These are phyloP conservation scores for Sinapis alba DNA, from an alignment of 441 rosid genomes.

Conservation along the genomic window DNA sequence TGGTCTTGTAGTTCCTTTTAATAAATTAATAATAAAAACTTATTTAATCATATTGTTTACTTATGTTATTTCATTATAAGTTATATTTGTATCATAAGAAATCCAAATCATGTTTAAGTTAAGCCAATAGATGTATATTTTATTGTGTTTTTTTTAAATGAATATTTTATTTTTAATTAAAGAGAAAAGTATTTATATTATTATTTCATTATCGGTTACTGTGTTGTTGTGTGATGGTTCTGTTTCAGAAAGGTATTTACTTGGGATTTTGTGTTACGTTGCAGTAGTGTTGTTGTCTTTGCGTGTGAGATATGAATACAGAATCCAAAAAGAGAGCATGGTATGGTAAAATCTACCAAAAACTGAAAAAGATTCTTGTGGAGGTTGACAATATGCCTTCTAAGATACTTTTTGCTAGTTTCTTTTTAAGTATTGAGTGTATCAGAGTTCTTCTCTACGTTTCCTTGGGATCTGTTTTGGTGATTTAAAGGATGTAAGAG, in stretches of 20 bases:
- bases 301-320: conserved; percentile 47
- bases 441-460: not conserved
- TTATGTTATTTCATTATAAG: not conserved
- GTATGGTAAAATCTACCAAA: conserved; percentile 69
- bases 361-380: conserved; percentile 63
- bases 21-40: not conserved
- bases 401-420: conserved; percentile 26
- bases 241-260: not conserved
- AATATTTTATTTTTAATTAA: not conserved
- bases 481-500: conserved; percentile 15
- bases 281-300: conserved; percentile 5
- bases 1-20: not conserved
- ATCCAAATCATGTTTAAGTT: not conserved
- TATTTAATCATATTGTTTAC: not conserved
- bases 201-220: not conserved
- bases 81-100: not conserved
- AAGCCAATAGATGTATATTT: not conserved
- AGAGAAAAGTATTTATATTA: not conserved
- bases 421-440: not conserved
- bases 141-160: not conserved
- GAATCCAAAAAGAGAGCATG: conserved; percentile 58
- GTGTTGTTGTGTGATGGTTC: conserved; percentile 3
- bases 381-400: conserved; percentile 52
- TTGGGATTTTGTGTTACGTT: conserved; percentile 4
- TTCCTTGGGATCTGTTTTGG: not conserved